Percentiles rank a stretch among this genome's conserved stretches.
Evolutionary conservation across 2,329 filamentous ascomycete genomes (phyloP).

Genomic region (Cercospora sesami): DNA sequence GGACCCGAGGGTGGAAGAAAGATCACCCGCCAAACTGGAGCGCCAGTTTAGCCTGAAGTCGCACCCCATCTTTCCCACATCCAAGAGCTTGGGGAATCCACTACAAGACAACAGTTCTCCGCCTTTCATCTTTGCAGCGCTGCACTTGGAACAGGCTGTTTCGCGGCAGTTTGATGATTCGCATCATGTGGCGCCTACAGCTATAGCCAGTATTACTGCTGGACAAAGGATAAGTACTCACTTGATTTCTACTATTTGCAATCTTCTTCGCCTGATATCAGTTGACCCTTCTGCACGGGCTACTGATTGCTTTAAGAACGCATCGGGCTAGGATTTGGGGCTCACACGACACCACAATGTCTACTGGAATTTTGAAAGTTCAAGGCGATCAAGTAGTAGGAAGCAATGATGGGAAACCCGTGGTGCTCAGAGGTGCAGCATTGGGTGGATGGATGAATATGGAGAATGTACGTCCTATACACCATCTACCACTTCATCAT

Average conservation of each 20-base stretch:
- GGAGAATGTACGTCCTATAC: conserved; percentile 22
- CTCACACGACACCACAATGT: neutral
- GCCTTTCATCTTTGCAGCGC: neutral
- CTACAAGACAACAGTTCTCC: neutral
- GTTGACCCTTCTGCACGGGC: neutral
- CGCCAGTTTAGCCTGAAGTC: neutral
- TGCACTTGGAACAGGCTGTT: conserved; percentile 1
- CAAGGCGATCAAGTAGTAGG: conserved; percentile 50
- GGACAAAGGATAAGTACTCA: neutral
- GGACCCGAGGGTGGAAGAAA: neutral
- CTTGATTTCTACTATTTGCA: neutral
- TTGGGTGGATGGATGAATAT: conserved; percentile 49
- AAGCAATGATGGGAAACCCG: conserved; percentile 42
- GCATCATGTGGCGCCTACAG: neutral
- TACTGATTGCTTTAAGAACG: neutral
- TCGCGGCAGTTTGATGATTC: neutral
- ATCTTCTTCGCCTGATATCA: neutral
- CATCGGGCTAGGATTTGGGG: neutral
- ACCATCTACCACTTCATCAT: conserved; percentile 19
- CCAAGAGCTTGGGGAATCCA: conserved; percentile 2
- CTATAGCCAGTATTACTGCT: neutral
- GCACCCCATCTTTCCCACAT: conserved; percentile 1
- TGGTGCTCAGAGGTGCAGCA: conserved; percentile 53
- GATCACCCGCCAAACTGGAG: neutral
- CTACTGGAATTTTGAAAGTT: conserved; percentile 33